Evolutionary conservation across 352 stramenopile genomes (phyloP), one percentile per base, ranked within the genome.

Genomic region (Phytophthora sp.): DNA sequence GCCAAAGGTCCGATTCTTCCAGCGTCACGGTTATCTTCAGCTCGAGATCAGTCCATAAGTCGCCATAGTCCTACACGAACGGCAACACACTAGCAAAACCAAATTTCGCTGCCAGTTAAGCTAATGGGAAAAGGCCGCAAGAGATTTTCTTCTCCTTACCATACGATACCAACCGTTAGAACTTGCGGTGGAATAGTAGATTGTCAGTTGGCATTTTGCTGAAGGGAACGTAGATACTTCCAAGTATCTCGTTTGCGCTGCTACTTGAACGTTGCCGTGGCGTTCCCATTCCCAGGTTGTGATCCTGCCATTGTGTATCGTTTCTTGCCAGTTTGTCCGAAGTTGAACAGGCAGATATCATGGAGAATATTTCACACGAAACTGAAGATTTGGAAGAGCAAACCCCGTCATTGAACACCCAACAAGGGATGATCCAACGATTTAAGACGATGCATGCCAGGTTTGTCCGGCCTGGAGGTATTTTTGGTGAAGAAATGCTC

Each of bases 381-480:
- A 23, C 21, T 4, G 30, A 51, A 6, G 50, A 61, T 1, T 42
- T 60, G 16, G 24, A 57, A 9, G 44, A 59, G 36, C 30, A 57
- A 15, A 13, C 26, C 20, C 47, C 54, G 39, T 9, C 20, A 2
- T 21, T 33, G 12, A 41, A 15, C 24, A 47, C 55, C 4, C 69
- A 65, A 27, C 42, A 69, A 56, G 45, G 50, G 1, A 30, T 70
- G 31, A 54, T 75, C 5, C 30, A 63, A 23, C 66, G 61, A 4
- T 78, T 78, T 16, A 63, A 64, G 38, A 30, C 33, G 13, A 69
- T 55, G 45, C 59, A 57, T 15, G 52, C 55, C 23, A 53, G 15
- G 23, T 74, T 69, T 39, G 29, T 69, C 23, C 56, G 61, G 0
- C 47, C 52, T 18, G 66, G 70, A 41, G 70, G 46, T 3, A 23